Conservation (phyloP, 2,329 filamentous ascomycete species). For the Aspergillus fructus region DNA sequence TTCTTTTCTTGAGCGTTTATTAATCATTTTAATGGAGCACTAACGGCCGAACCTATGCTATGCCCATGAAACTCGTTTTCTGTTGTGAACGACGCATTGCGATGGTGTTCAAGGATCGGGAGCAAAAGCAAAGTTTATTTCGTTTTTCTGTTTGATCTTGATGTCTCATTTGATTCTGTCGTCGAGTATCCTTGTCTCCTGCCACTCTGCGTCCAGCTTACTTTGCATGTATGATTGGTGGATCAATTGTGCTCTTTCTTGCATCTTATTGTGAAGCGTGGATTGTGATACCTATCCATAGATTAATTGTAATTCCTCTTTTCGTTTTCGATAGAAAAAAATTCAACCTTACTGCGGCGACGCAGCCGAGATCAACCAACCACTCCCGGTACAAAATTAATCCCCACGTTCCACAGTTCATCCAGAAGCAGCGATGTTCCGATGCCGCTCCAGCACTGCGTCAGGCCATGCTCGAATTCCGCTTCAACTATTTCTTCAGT, state of each 20-base stretch:
- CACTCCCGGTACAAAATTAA: background rate
- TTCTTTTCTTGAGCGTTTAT: background rate
- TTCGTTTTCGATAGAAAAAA: background rate
- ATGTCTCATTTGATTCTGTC: background rate
- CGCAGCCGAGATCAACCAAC: background rate
- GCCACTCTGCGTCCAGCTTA: background rate
- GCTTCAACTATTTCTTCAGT: background rate
- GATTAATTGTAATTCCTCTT: background rate
- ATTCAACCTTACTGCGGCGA: constrained; percentile 1
- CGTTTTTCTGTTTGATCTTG: background rate
- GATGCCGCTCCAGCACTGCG: background rate
- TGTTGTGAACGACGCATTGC: constrained; percentile 12
- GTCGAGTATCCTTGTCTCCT: background rate
- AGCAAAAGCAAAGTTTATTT: constrained; percentile 7
- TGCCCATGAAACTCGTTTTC: background rate
- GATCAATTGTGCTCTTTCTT: constrained; percentile 1
- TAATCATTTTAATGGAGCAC: constrained; percentile 4
- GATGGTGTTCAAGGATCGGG: constrained; percentile 10
- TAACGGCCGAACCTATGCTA: constrained; percentile 11
- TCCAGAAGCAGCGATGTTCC: background rate
- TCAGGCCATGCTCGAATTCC: background rate
- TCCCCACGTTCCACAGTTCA: background rate
- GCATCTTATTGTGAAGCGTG: constrained; percentile 8
- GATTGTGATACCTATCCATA: constrained; percentile 9
- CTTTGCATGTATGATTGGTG: constrained; percentile 5